These are phyloP conservation scores for Pleodorina starrii DNA, from an alignment of 139 green algal genomes.

Conservation along the genomic window DNA sequence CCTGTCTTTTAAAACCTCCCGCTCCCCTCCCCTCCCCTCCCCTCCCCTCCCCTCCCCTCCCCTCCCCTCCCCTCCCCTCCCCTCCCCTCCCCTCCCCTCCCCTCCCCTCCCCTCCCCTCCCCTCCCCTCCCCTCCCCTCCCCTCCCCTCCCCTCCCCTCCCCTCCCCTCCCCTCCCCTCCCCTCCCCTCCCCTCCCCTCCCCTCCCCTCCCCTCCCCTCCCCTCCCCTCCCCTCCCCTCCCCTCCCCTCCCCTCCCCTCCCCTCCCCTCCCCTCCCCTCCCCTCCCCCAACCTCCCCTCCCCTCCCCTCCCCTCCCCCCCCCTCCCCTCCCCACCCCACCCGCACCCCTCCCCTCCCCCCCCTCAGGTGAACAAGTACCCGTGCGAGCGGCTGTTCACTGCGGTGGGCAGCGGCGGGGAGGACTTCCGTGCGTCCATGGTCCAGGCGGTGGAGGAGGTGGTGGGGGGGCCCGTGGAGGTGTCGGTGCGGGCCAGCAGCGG, in stretches of 20 bases:
- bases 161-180: neutral
- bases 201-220: neutral
- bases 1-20: no score
- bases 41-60: neutral
- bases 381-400: slow-evolving; percentile 42
- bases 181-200: neutral
- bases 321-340: neutral
- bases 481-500: neutral
- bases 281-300: neutral
- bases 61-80: neutral
- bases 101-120: neutral
- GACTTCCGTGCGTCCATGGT: slow-evolving; percentile 41
- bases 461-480: neutral
- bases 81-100: neutral
- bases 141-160: neutral
- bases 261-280: neutral
- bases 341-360: neutral
- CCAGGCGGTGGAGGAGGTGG: slow-evolving; percentile 12
- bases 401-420: slow-evolving; percentile 29
- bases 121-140: neutral
- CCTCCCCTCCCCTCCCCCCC: neutral
- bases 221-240: neutral
- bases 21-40: neutral
- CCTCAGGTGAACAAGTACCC: slow-evolving; percentile 51
- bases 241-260: neutral